Conservation (phyloP, 2,329 filamentous ascomycete genomes). For the Botrytis pseudocinerea region DNA sequence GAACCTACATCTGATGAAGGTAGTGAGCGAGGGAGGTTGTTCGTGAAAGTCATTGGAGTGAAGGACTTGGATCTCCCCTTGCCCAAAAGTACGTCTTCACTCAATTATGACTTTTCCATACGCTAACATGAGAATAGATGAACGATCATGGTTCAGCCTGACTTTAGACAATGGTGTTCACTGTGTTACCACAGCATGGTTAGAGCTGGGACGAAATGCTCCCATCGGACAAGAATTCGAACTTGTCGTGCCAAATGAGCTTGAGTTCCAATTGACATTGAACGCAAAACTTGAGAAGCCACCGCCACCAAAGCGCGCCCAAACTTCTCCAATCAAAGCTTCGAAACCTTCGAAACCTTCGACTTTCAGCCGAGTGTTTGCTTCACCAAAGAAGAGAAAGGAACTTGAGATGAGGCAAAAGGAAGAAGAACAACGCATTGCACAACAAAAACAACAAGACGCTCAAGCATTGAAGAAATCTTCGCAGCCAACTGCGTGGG, state of each 20-base stretch:
- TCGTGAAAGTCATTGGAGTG: conserved; percentile 98
- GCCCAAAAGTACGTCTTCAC: conserved; percentile 70
- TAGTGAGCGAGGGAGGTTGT: conserved; percentile 84
- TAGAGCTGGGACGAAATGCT: conserved; percentile 87
- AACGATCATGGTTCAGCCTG: conserved; percentile 90
- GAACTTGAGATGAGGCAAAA: conserved; percentile 84
- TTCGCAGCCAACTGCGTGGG: conserved; percentile 73
- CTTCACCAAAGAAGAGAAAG: conserved; percentile 94
- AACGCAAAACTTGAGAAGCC: conserved; percentile 92
- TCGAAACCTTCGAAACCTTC: conserved; percentile 73
- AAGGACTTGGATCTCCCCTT: conserved; percentile 93
- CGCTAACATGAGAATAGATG: conserved; percentile 55
- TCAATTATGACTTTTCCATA: neutral
- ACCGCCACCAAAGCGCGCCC: conserved; percentile 53
- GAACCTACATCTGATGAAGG: conserved; percentile 66
- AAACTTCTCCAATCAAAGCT: conserved; percentile 62
- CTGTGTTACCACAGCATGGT: conserved; percentile 94
- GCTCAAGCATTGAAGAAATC: conserved; percentile 63
- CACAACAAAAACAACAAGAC: conserved; percentile 61
- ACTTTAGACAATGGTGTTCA: conserved; percentile 98
- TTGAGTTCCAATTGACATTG: conserved; percentile 97
- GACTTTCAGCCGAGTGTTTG: conserved; percentile 87
- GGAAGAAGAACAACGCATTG: conserved; percentile 76
- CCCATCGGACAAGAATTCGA: conserved; percentile 98
- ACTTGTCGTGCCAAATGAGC: conserved; percentile 91